Percentiles rank a stretch among this genome's conserved stretches.
Evolutionary conservation across 1,284 basidiomycete genomes (phyloP).

Genomic region (Termitomyces sp.): DNA sequence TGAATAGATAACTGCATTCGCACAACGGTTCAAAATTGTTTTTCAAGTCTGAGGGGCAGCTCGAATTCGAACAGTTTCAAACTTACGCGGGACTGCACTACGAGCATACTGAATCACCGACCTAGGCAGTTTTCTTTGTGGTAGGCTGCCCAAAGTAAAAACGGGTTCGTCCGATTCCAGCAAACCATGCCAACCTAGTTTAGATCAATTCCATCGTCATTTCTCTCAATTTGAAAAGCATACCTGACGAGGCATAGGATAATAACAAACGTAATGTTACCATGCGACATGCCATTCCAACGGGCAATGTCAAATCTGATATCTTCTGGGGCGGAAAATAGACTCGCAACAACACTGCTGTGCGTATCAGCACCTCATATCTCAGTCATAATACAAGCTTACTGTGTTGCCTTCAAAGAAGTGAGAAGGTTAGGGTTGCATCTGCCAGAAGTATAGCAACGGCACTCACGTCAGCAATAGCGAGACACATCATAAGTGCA

Average conservation of each 20-base stretch:
- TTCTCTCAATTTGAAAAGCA: slow-evolving; percentile 9
- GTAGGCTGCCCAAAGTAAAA: slow-evolving; percentile 45
- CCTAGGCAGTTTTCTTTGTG: slow-evolving; percentile 9
- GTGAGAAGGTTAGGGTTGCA: neutral
- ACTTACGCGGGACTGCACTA: neutral
- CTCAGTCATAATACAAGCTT: slow-evolving; percentile 22
- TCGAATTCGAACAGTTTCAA: neutral
- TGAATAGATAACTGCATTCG: neutral
- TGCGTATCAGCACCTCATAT: neutral
- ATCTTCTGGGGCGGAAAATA: slow-evolving; percentile 52
- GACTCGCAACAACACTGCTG: slow-evolving; percentile 51
- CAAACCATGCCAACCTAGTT: slow-evolving; percentile 60
- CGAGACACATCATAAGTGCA: slow-evolving; percentile 58
- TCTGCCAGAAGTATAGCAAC: slow-evolving; percentile 1
- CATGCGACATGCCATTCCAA: slow-evolving; percentile 74
- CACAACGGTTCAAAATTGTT: neutral
- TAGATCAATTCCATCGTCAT: neutral
- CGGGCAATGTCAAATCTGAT: slow-evolving; percentile 42
- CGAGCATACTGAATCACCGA: neutral
- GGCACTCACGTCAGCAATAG: slow-evolving; percentile 66
- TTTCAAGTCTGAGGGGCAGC: neutral
- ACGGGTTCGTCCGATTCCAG: slow-evolving; percentile 53
- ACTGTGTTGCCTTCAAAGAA: slow-evolving; percentile 42
- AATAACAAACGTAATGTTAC: slow-evolving; percentile 63
- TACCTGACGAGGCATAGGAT: slow-evolving; percentile 56